Evolutionary conservation across 2,329 filamentous ascomycete species (phyloP).

Genomic region (Clarireedia paspali): DNA sequence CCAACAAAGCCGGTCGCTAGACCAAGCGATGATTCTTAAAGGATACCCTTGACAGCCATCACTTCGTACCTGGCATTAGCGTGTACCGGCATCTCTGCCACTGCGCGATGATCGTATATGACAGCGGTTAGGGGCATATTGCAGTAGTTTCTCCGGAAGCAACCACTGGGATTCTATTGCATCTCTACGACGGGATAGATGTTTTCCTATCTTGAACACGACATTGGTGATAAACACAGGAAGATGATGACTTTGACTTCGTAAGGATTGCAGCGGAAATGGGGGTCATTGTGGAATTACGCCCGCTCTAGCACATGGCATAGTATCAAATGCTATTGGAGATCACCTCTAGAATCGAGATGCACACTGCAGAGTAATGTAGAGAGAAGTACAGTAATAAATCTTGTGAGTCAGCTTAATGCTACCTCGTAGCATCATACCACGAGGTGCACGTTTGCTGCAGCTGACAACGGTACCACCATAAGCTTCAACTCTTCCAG

Average conservation of each 20-base stretch:
- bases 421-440: background rate
- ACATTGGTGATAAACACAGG: background rate
- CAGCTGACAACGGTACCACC: conserved; percentile 2
- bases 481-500: background rate
- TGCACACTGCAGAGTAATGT: background rate
- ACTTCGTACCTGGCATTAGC: conserved; percentile 20
- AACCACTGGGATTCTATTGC: background rate
- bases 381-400: too few species aligned
- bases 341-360: background rate
- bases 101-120: conserved; percentile 11
- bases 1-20: conserved; percentile 9
- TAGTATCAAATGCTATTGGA: background rate
- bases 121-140: conserved; percentile 8
- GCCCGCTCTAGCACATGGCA: background rate
- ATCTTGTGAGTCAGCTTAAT: background rate
- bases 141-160: background rate
- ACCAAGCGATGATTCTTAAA: background rate
- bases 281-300: background rate
- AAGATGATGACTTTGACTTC: background rate
- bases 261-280: background rate
- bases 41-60: conserved; percentile 1
- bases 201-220: conserved; percentile 1
- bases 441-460: background rate
- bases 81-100: conserved; percentile 5
- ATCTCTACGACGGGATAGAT: background rate